Base-by-base conservation (phyloP, 1,139 yeast species). In the Saccharomycopsis hybrid region DNA sequence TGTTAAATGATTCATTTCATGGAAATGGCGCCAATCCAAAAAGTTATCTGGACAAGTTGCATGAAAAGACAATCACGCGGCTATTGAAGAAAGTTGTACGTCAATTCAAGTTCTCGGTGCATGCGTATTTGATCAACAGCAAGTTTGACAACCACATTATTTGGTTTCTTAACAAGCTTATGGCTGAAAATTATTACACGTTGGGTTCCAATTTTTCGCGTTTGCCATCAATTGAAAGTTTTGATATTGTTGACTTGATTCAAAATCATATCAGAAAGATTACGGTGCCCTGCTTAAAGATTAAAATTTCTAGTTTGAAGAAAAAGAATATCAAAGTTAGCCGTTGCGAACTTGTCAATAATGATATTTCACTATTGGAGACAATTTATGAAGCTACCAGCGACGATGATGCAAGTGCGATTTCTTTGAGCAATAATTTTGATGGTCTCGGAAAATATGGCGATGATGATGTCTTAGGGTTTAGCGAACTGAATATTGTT, bases 271-370 rank as follows among this genome's bases (percentile, higher is more conserved):
- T 41, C 45, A 37, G 47, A n/a, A 50, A 48, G 24, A 44, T 52
- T n/a, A 36, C 45, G 3, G 41, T 50, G 9, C 55, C 55, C 9
- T 24, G 47, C n/a, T 7, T 48, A 18, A 50, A 43, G 43, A 41
- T 52, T 11, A 27, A 36, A 2, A 11, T 52, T 8, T 27, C 28
- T 4, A 50, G 49, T 36, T 36, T 45, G 35, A 52, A 47, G 28
- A 32, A 3, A 27, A 40, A 52, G 13, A 13, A n/a, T n/a, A 36
- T 52, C n/a, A 29, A 25, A 9, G n/a, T 52, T n/a, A 27, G 44
- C 27, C 40, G 25, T 18, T 43, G 44, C 30, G 51, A 50, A 36
- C 38, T 47, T 9, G 27, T 32, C 25, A 51, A 48, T 13, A 51
- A 47, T 36, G 25, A 27, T 25, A 32, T 49, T 8, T 31, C 31